phyloP scores from a whole-genome alignment of 495 filamentous ascomycete species.

The Cryomyces antarcticus region DNA sequence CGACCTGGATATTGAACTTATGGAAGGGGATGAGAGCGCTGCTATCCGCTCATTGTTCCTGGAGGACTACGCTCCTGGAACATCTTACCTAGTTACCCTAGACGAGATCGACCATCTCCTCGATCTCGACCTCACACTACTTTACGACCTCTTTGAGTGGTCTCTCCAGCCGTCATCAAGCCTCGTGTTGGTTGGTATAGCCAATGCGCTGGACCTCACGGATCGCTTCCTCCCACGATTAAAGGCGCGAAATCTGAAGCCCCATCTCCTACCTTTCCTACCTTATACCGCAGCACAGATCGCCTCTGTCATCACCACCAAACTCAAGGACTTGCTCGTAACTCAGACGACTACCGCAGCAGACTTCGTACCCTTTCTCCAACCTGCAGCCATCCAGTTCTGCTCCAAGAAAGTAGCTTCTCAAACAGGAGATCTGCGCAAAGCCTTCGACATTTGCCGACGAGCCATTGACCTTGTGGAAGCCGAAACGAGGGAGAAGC shows the following conservation, averaged over 20 bases:
- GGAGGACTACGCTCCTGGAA: constrained; percentile 34
- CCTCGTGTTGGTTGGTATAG: constrained; percentile 76
- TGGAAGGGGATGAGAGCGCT: constrained; percentile 29
- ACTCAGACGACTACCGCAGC: constrained; percentile 9
- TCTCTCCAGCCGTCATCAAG: constrained; percentile 58
- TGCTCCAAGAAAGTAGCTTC: constrained; percentile 85
- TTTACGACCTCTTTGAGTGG: constrained; percentile 89
- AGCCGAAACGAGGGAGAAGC: constrained; percentile 50
- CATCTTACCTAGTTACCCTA: constrained; percentile 53
- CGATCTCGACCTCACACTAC: constrained; percentile 59
- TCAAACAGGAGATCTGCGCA: constrained; percentile 83
- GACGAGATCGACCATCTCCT: constrained; percentile 94
- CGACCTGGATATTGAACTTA: constrained; percentile 30
- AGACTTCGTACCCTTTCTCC: constrained; percentile 66
- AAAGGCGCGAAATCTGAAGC: constrained; percentile 79
- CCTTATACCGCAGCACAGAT: constrained; percentile 88
- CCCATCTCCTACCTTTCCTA: constrained; percentile 73
- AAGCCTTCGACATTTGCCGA: constrained; percentile 86
- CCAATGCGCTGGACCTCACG: constrained; percentile 88
- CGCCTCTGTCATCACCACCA: constrained; percentile 61
- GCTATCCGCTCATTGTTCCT: constrained; percentile 21
- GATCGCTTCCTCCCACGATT: constrained; percentile 87
- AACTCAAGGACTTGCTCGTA: constrained; percentile 50
- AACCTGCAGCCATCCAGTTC: constrained; percentile 80
- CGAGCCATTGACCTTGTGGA: constrained; percentile 81